phyloP scores from a whole-genome alignment of 1,284 basidiomycete genomes.

The Papiliotrema nemorosa region DNA sequence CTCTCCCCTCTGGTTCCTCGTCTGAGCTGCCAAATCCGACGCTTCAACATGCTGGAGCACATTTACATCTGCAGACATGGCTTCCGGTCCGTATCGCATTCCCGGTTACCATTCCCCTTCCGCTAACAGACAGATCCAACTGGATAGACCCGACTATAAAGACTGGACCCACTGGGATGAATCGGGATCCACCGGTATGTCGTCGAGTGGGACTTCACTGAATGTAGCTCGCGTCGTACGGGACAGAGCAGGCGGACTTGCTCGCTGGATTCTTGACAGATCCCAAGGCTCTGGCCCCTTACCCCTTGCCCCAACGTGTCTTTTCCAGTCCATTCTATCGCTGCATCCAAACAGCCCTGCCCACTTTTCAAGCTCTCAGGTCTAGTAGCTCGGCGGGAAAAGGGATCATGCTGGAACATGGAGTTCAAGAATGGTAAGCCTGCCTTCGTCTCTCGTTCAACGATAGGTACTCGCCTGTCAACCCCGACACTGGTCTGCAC shows the following conservation, averaged over 20 bases:
- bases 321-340: conserved; percentile 51
- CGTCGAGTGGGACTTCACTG: neutral
- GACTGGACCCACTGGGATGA: conserved; percentile 49
- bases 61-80: conserved; percentile 55
- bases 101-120: neutral
- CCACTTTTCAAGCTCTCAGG: conserved; percentile 40
- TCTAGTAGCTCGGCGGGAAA: conserved; percentile 6
- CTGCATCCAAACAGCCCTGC: conserved; percentile 53
- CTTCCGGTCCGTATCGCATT: conserved; percentile 37
- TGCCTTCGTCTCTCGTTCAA: conserved; percentile 1
- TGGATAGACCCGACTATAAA: conserved; percentile 45
- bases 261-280: conserved; percentile 35
- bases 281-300: conserved; percentile 14
- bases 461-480: conserved; percentile 39
- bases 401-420: conserved; percentile 50
- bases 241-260: conserved; percentile 40
- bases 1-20: too few relatives aligned
- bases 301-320: conserved; percentile 41
- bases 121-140: conserved; percentile 21
- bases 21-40: too few relatives aligned
- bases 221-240: conserved; percentile 52
- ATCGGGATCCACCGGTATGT: conserved; percentile 52
- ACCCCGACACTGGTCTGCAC: conserved; percentile 40
- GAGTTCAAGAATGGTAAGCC: conserved; percentile 52
- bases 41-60: conserved; percentile 50